These are phyloP conservation scores for Epichloe brachyelytri DNA, from an alignment of 2,329 filamentous ascomycete genomes.

Conservation along the genomic window DNA sequence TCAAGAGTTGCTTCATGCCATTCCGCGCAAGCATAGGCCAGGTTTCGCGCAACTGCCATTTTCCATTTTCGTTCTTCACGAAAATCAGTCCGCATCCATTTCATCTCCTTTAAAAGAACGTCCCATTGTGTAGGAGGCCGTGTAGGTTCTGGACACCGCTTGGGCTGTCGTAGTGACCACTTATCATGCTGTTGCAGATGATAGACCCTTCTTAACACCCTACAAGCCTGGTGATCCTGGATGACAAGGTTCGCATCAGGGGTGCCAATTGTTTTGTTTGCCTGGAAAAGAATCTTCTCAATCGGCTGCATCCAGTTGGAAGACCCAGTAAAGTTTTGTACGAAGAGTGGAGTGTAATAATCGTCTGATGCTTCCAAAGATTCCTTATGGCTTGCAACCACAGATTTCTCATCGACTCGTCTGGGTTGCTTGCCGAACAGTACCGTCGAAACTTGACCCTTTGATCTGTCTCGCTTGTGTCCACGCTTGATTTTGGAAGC, in stretches of 20 bases:
- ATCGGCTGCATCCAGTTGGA: constrained; percentile 49
- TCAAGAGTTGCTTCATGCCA: constrained; percentile 57
- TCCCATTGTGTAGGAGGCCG: constrained; percentile 74
- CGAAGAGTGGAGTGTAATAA: constrained; percentile 51
- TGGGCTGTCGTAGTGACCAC: constrained; percentile 84
- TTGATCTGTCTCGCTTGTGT: constrained; percentile 43
- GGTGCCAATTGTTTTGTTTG: constrained; percentile 83
- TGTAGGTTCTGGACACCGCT: constrained; percentile 68
- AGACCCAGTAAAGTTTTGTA: constrained; percentile 42
- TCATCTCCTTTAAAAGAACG: constrained; percentile 77
- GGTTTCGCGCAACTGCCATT: constrained; percentile 60
- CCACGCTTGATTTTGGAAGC: constrained; percentile 17
- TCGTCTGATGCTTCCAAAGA: constrained; percentile 39
- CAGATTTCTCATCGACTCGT: constrained; percentile 33
- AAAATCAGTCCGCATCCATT: constrained; percentile 97
- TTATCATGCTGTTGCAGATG: constrained; percentile 81
- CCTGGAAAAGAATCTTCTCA: constrained; percentile 63
- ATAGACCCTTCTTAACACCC: constrained; percentile 76
- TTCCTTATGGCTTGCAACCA: constrained; percentile 28
- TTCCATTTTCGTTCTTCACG: constrained; percentile 93
- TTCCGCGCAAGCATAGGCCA: constrained; percentile 73
- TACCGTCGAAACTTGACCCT: constrained; percentile 59
- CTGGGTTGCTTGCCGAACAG: constrained; percentile 59
- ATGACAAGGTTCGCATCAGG: constrained; percentile 72
- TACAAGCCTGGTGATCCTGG: constrained; percentile 76